Conservation (phyloP, 805 yeast genomes). For the Yamadazyma laniorum region DNA sequence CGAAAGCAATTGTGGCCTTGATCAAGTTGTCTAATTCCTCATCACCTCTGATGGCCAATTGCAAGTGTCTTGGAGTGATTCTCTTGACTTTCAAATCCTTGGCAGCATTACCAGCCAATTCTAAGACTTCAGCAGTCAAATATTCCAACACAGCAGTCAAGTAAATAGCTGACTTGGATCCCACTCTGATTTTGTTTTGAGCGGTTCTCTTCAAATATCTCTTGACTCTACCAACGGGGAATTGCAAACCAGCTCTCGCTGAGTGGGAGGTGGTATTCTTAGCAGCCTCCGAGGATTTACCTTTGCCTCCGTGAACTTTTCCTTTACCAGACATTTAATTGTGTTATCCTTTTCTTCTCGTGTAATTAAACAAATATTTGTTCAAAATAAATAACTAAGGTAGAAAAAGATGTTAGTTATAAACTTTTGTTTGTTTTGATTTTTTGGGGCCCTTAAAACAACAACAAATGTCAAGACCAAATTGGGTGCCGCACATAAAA, state of each 20-base stretch:
- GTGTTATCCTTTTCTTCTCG: conserved; percentile 1
- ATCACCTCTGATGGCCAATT: conserved; percentile 96
- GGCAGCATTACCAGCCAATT: conserved; percentile 98
- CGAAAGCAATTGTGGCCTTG: conserved; percentile 94
- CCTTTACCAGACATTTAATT: conserved; percentile 75
- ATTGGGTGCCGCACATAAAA: conserved; percentile 1
- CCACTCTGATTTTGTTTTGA: conserved; percentile 78
- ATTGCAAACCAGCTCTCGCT: conserved; percentile 91
- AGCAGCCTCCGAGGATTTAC: conserved; percentile 75
- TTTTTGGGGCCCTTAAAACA: conserved; percentile 5
- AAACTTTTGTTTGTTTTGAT: conserved; percentile 13
- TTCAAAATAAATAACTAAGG: conserved; percentile 4
- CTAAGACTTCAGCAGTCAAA: conserved; percentile 94
- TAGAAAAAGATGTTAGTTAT: conserved; percentile 8
- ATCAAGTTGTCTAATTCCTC: conserved; percentile 94
- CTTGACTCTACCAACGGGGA: conserved; percentile 99
- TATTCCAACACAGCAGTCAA: conserved; percentile 94
- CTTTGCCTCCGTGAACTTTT: conserved; percentile 95
- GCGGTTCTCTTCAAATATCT: conserved; percentile 91
- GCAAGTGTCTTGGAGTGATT: conserved; percentile 96
- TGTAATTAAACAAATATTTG: conserved; percentile 11
- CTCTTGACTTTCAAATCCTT: conserved; percentile 93
- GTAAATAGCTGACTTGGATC: conserved; percentile 86
- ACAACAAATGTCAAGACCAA: conserved; percentile 2
- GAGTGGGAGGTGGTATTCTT: conserved; percentile 82